Evolutionary conservation across 768 basidiomycete species (phyloP), one percentile per base, ranked within the genome.

Genomic region (Leccinum subgranulosum): DNA sequence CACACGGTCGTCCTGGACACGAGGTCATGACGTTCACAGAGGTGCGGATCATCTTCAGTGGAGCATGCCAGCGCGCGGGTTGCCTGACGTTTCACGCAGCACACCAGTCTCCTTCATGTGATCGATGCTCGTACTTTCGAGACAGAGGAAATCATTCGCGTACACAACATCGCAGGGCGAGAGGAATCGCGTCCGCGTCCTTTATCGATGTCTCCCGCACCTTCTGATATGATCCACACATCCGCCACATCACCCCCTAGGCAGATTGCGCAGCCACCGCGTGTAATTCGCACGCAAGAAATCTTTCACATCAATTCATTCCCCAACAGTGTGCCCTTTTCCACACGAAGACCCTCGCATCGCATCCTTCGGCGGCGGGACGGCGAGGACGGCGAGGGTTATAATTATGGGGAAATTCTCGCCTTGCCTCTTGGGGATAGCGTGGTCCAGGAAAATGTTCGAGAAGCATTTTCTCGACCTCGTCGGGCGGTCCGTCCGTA

Each of bases 1-100:
- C 74, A 23, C 71, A 72, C 53, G 79, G 75, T 58, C 72, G 73
- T 14, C 66, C 74, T 47, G 82, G 84, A 25, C 81, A 83, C 59
- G 94, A 96, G 71, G 71, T 94, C 1, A 83, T 96, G 83, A 86
- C 84, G 0, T 97, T 94, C 73, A 92, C 94, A 15, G 94, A 95
- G 84, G 92, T 93, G 60, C 54, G 83, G 58, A 8, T 53, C 15
- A 14, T 28, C 46, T 27, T 58, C 3, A 2, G 9, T 34, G 4
- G 33, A 53, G 17, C 21, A 50, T 28, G 49, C 5, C 19, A 21
- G 15, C 23, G 23, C 31, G 10, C 17, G 3, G 33, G 21, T 54
- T 57, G 50, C 11, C 51, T 64, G 23, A 70, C 59, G 12, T 50
- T 49, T 55, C 29, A 49, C 17, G 21, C 63, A 94, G 90, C 93